Conservation (phyloP, 345 rosid species). For the Mangifera indica region DNA sequence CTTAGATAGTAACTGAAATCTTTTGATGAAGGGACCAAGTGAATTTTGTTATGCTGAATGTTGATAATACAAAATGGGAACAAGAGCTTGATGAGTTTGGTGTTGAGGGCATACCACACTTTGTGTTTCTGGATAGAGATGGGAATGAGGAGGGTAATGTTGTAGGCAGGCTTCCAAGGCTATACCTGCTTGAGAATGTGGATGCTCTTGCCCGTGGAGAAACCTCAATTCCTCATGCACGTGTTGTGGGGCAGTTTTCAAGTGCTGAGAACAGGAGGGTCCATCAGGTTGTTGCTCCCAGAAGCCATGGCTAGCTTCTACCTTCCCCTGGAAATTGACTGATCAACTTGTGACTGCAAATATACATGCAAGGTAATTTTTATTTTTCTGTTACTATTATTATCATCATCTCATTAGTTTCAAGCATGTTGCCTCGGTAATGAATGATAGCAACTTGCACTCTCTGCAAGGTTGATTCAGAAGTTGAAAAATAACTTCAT, state of each 20-base stretch:
- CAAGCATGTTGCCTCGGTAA: neutral
- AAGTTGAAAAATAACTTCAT: neutral
- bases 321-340: neutral
- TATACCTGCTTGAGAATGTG: slow-evolving; percentile 75
- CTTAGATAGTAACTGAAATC: neutral
- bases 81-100: slow-evolving; percentile 96
- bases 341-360: slow-evolving; percentile 4
- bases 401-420: neutral
- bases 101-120: slow-evolving; percentile 96
- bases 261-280: slow-evolving; percentile 69
- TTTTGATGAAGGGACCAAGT: slow-evolving; percentile 65
- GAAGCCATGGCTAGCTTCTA: slow-evolving; percentile 74
- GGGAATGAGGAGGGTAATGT: slow-evolving; percentile 96
- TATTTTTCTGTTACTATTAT: too few relatives aligned
- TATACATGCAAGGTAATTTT: slow-evolving; percentile 13
- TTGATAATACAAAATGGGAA: slow-evolving; percentile 96
- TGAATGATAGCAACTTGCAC: neutral
- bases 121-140: slow-evolving; percentile 71
- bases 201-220: slow-evolving; percentile 79
- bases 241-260: slow-evolving; percentile 77
- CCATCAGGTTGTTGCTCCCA: slow-evolving; percentile 75
- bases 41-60: slow-evolving; percentile 94
- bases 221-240: slow-evolving; percentile 73
- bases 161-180: slow-evolving; percentile 85
- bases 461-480: neutral